Base-by-base conservation (phyloP, 2,329 filamentous ascomycete species). In the Exophiala viscosa region DNA sequence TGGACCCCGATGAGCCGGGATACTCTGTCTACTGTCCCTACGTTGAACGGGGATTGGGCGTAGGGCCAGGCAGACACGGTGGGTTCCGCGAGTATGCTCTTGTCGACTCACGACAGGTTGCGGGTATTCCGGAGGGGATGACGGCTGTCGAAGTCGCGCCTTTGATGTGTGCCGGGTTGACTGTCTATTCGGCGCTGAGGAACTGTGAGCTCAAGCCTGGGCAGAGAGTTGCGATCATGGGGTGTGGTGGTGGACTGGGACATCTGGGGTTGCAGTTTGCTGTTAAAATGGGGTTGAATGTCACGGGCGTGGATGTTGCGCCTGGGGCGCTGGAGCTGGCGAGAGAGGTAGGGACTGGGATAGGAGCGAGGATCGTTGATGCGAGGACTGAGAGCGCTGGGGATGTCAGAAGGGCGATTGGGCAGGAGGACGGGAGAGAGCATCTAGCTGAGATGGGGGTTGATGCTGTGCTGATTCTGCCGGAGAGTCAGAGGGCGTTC, bases 201-300 rank as follows among this genome's bases (percentile, higher is more conserved):
- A 50, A 47, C 40, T 52, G 50, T 28, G 42, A 52, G 10, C 44
- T 58, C 18, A 18, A 43, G 10, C 55, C 50, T 0, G 68, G 70
- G 0, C 65, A 67, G 38, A 56, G 70, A 15, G 77, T 91, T 57
- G 88, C 87, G 8, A 75, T 92, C 3, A 84, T 90, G 45, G 88
- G 88, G 1, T 69, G 67, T 34, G 76, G 91, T 0, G 88, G 88
- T 52, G 88, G 87, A 2, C 76, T 91, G 0, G 88, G 88, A 3
- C 88, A 91, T 67, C 67, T 91, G 31, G 87, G 86, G 0, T 82
- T 91, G 20, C 87, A 90, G 66, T 91, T 85, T 66, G 86, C 86
- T 3, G 75, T 74, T 45, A 83, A 84, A 69, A 89, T 90, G 86
- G 88, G 88, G 2, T 89, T 86, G 68, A 78, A 80, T 6, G 50